phyloP scores from a whole-genome alignment of 2,329 filamentous ascomycete genomes.

The Epichloe elymi region DNA sequence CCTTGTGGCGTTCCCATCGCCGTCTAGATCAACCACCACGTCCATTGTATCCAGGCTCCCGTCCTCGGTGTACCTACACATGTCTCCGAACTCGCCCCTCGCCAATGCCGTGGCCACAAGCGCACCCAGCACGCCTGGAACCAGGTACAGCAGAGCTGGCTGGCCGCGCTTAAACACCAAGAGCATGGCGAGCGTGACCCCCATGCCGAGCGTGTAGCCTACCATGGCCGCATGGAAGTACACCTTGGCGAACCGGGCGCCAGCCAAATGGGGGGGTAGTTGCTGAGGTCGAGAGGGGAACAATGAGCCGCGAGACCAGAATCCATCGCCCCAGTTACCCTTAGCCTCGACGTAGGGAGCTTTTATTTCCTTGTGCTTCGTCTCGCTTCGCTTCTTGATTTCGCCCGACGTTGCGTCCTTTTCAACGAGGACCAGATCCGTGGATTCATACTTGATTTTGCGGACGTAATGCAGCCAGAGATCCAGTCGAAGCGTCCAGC shows the following conservation, averaged over 20 bases:
- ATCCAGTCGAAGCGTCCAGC: slow-evolving; percentile 80
- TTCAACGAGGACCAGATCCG: slow-evolving; percentile 20
- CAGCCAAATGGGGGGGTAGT: slow-evolving; percentile 21
- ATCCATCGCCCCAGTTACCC: slow-evolving; percentile 68
- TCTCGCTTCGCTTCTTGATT: slow-evolving; percentile 22
- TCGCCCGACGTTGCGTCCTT: slow-evolving; percentile 21
- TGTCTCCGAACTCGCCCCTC: slow-evolving; percentile 56
- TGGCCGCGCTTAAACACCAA: slow-evolving; percentile 70
- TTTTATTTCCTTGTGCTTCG: slow-evolving; percentile 36
- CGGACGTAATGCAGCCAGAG: slow-evolving; percentile 69
- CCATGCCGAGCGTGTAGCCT: slow-evolving; percentile 69
- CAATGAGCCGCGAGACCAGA: slow-evolving; percentile 49
- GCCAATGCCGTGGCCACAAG: slow-evolving; percentile 61
- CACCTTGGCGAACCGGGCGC: slow-evolving; percentile 56
- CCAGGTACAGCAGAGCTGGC: slow-evolving; percentile 82
- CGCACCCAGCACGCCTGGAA: slow-evolving; percentile 66
- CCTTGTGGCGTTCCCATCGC: slow-evolving; percentile 31
- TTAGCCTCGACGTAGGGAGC: slow-evolving; percentile 43
- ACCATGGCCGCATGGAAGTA: slow-evolving; percentile 70
- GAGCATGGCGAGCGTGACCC: slow-evolving; percentile 64
- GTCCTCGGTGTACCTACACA: slow-evolving; percentile 77
- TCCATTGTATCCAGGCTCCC: slow-evolving; percentile 42
- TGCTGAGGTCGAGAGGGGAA: slow-evolving; percentile 13
- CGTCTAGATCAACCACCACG: slow-evolving; percentile 41
- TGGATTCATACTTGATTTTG: slow-evolving; percentile 39